Evolutionary conservation across 148 eudicot species (phyloP).

Genomic region (Simmondsia chinensis): DNA sequence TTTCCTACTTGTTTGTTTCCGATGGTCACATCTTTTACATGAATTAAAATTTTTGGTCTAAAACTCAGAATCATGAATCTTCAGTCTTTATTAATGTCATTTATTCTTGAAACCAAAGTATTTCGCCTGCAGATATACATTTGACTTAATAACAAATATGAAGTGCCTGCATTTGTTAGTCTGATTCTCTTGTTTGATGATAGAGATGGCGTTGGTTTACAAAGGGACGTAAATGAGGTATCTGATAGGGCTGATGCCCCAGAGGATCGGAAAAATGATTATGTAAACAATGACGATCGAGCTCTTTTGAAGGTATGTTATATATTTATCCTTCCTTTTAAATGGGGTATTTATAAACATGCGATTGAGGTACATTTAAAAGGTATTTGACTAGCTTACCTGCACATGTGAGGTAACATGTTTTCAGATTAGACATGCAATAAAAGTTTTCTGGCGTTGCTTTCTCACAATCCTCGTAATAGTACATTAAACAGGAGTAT

Average conservation of each 20-base stretch:
- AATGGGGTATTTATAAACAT: background rate
- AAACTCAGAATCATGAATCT: background rate
- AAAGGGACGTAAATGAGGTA: background rate
- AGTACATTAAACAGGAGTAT: too few species aligned
- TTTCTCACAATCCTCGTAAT: too few species aligned
- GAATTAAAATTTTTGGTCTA: background rate
- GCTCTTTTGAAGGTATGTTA: slow-evolving; percentile 31
- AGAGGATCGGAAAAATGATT: slow-evolving; percentile 27
- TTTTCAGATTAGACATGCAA: too few species aligned
- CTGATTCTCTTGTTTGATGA: background rate
- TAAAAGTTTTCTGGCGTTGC: too few species aligned
- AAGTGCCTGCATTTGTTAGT: background rate
- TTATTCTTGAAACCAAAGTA: background rate
- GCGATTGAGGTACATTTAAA: background rate
- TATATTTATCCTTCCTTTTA: background rate
- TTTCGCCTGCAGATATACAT: background rate
- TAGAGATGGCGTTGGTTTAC: slow-evolving; percentile 10
- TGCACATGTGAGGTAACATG: too few species aligned
- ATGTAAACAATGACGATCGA: slow-evolving; percentile 37
- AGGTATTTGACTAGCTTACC: background rate
- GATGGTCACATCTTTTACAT: background rate
- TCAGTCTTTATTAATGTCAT: background rate
- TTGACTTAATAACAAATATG: background rate
- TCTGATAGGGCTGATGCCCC: slow-evolving; percentile 11
- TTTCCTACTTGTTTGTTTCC: background rate